Evolutionary conservation across 345 rosid genomes (phyloP).

Genomic region (Moringa oleifera): DNA sequence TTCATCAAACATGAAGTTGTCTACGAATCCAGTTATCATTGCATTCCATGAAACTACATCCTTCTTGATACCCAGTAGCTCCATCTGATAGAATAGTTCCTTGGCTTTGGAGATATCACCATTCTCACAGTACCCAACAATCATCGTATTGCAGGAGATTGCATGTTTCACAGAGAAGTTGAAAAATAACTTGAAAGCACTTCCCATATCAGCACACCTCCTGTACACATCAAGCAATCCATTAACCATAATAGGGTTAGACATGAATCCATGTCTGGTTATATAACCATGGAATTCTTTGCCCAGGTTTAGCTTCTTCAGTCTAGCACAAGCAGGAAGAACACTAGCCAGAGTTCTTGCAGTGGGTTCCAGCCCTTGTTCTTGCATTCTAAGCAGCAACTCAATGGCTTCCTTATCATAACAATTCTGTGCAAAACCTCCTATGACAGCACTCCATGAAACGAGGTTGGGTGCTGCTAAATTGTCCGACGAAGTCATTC

Average conservation of each 20-base stretch:
- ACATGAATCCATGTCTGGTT: slow-evolving; percentile 40
- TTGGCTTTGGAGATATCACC: slow-evolving; percentile 42
- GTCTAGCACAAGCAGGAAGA: slow-evolving; percentile 66
- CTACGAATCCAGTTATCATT: slow-evolving; percentile 50
- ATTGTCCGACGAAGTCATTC: too few species aligned
- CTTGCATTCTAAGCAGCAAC: too few species aligned
- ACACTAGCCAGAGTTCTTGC: slow-evolving; percentile 53
- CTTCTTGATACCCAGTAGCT: slow-evolving; percentile 31
- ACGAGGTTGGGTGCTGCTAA: too few species aligned
- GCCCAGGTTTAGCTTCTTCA: slow-evolving; percentile 36
- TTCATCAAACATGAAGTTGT: slow-evolving; percentile 35
- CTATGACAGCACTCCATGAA: too few species aligned
- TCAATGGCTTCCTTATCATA: too few species aligned
- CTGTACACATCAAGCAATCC: slow-evolving; percentile 57
- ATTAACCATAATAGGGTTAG: slow-evolving; percentile 42
- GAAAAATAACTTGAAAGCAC: slow-evolving; percentile 43
- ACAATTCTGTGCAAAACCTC: too few species aligned
- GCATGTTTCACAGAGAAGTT: slow-evolving; percentile 36
- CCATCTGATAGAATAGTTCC: slow-evolving; percentile 41
- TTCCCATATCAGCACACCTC: slow-evolving; percentile 50
- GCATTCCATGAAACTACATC: too few species aligned
- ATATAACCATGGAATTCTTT: slow-evolving; percentile 50
- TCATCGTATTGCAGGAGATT: slow-evolving; percentile 53
- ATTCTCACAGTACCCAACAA: slow-evolving; percentile 51
- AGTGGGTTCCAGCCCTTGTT: slow-evolving; percentile 46